Base-by-base conservation (phyloP, 2,329 filamentous ascomycete genomes). In the Monosporascus sp. region DNA sequence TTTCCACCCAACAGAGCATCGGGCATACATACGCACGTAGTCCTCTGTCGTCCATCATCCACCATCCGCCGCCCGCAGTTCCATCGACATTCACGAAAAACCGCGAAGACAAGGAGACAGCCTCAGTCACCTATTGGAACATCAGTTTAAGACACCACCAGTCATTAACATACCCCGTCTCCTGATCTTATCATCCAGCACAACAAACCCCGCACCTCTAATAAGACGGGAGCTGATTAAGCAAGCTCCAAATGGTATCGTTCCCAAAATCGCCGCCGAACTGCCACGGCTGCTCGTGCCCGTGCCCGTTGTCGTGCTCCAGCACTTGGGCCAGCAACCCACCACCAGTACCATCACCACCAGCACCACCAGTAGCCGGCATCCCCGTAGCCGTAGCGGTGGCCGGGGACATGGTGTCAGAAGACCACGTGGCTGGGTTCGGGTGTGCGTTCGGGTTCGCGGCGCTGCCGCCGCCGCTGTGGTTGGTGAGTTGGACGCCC, bases 251-350 rank as follows among this genome's bases (percentile, higher is more conserved):
- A 52, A 83, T 74, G 45, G 78, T 82, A 59, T 81, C 79, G 48
- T 73, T 73, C 3, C 74, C 74, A 66, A 82, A 81, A 53, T 76
- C 78, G 2, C 80, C 80, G 24, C 76, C 79, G 67, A 83, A 83
- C 54, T 78, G 73, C 76, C 76, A 79, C 27, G 67, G 59, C 31
- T 60, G 57, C 44, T 65, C 62, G n/a, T 65, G 61, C 41, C 62
- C 49, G 41, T 56, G 56, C 9, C 57, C 38, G 37, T 20, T 18
- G 14, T n/a, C 35, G 18, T 31, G 35, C 2, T 24, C 37, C 36
- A 37, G 41, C n/a, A n/a, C 46, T 5, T 36, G 41, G 37, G 45
- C 14, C 24, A 22, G 22, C 25, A 45, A 45, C 8, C 24, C 24
- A 31, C 8, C 24, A 31, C 5, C 8, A 11, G 8, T 47, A 7